Conservation (phyloP, 805 yeast genomes). For the Grigorovia yakushimaensis region DNA sequence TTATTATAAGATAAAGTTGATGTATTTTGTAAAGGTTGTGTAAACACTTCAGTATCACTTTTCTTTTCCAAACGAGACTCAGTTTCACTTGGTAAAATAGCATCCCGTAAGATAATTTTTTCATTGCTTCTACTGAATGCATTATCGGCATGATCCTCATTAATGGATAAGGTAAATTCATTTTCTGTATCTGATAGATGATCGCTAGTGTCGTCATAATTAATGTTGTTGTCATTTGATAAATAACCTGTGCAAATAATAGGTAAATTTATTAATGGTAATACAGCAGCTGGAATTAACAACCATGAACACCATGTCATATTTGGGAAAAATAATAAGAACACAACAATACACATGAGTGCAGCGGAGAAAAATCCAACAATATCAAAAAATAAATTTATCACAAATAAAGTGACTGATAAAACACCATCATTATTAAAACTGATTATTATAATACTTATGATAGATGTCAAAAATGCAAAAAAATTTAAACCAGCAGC, state of each 20-base stretch:
- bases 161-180: background rate
- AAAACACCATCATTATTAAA: conserved; percentile 8
- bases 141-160: background rate
- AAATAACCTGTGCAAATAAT: conserved; percentile 36
- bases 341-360: conserved; percentile 42
- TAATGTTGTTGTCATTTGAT: conserved; percentile 5
- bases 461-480: conserved; percentile 30
- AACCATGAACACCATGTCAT: conserved; percentile 68
- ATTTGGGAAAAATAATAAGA: conserved; percentile 55
- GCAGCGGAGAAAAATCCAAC: conserved; percentile 47
- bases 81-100: background rate
- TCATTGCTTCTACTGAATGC: background rate
- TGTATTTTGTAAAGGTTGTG: background rate
- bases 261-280: conserved; percentile 43
- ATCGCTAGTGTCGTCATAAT: conserved; percentile 18
- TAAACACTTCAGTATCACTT: background rate
- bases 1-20: background rate
- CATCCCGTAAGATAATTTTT: background rate
- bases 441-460: conserved; percentile 28
- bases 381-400: conserved; percentile 37
- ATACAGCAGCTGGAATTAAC: conserved; percentile 54
- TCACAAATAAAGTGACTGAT: conserved; percentile 27
- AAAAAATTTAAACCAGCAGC: conserved; percentile 55
- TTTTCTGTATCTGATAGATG: conserved; percentile 1
- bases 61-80: background rate